Conservation (phyloP, 495 filamentous ascomycete species). For the Daldinia caldariorum region DNA sequence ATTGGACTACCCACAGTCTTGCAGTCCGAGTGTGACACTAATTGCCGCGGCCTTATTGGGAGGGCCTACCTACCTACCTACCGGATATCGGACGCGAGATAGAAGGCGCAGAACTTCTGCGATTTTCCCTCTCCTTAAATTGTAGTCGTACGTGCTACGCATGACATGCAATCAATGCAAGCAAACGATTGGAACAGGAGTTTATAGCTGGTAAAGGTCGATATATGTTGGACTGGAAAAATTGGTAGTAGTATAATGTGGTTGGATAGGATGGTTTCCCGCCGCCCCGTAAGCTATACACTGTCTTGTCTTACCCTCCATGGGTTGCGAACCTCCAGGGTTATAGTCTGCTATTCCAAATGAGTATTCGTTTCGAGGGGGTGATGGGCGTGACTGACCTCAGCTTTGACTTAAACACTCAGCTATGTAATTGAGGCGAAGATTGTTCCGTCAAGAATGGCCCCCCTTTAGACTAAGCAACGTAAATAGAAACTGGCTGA, state of each 20-base stretch:
- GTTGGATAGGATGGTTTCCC: constrained; percentile 34
- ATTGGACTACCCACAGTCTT: constrained; percentile 23
- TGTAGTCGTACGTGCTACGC: constrained; percentile 7
- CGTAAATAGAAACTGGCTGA: constrained; percentile 1
- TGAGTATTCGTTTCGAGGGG: constrained; percentile 15
- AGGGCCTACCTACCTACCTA: constrained; percentile 22
- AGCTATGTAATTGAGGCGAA: constrained; percentile 21
- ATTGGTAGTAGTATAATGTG: constrained; percentile 17
- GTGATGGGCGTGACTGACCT: constrained; percentile 32
- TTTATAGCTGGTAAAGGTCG: constrained; percentile 15
- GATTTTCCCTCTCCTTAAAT: constrained; percentile 26
- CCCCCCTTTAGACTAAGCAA: constrained; percentile 1
- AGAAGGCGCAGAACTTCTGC: constrained; percentile 37
- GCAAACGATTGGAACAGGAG: constrained; percentile 16
- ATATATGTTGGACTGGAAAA: constrained; percentile 10
- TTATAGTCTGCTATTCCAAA: constrained; percentile 20
- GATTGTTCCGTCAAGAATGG: neutral
- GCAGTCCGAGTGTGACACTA: constrained; percentile 36
- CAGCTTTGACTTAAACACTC: constrained; percentile 27
- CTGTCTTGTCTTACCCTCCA: constrained; percentile 17
- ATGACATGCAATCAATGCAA: constrained; percentile 27
- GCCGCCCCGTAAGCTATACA: constrained; percentile 19
- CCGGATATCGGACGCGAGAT: constrained; percentile 36
- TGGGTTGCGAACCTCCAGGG: constrained; percentile 18
- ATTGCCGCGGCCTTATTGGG: constrained; percentile 27